phyloP scores from a whole-genome alignment of 768 basidiomycete genomes.

The Kwoniella botswanensis region DNA sequence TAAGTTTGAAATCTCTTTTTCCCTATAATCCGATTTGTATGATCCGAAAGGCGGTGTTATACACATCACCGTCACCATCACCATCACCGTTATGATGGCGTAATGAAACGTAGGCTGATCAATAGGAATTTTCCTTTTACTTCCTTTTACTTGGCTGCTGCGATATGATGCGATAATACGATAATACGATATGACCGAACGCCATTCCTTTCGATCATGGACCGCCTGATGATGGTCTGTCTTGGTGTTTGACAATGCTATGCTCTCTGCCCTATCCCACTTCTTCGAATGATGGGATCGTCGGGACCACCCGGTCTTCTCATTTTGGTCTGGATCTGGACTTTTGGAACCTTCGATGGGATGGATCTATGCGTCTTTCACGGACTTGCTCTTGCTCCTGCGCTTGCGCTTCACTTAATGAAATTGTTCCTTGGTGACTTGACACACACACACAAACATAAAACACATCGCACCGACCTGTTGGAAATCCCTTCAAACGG shows the following conservation, averaged over 20 bases:
- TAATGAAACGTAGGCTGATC: background rate
- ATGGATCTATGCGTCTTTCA: background rate
- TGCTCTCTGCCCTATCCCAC: background rate
- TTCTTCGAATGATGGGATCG: background rate
- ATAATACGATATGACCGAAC: background rate
- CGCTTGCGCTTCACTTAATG: background rate
- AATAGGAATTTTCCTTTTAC: background rate
- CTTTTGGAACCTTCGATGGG: background rate
- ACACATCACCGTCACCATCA: background rate
- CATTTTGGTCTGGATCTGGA: background rate
- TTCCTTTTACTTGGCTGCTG: background rate
- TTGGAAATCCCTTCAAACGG: background rate
- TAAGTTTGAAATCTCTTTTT: too few relatives aligned
- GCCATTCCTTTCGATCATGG: background rate
- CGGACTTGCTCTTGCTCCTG: background rate
- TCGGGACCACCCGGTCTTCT: background rate
- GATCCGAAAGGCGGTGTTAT: background rate
- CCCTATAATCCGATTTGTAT: background rate
- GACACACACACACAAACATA: background rate
- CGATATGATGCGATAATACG: background rate
- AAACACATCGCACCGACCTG: constrained; percentile 9
- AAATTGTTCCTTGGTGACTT: constrained; percentile 5
- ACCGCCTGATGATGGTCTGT: background rate
- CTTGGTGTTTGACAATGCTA: background rate
- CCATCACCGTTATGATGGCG: background rate